These are phyloP conservation scores for Tubosaeta sp. DNA, from an alignment of 768 basidiomycete genomes.

Conservation along the genomic window DNA sequence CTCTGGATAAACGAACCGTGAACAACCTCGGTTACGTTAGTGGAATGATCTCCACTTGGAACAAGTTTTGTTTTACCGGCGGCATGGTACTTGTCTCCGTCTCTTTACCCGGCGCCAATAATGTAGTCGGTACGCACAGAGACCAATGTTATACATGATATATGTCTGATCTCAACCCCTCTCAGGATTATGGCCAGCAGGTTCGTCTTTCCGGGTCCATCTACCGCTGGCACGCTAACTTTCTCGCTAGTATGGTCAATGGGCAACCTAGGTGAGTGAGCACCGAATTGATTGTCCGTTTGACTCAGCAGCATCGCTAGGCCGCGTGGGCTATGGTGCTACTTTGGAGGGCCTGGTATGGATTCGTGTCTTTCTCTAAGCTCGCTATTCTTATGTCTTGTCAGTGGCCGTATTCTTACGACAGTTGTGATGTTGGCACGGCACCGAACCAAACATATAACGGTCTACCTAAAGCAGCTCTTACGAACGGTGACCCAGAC, in stretches of 20 bases:
- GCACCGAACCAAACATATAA: conserved; percentile 76
- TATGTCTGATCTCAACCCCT: not conserved
- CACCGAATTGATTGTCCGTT: not conserved
- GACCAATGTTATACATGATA: not conserved
- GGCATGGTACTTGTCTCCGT: conserved; percentile 71
- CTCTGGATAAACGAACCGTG: conserved; percentile 57
- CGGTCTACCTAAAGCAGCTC: conserved; percentile 58
- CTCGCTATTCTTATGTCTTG: conserved; percentile 1
- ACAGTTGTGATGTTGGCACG: conserved; percentile 92
- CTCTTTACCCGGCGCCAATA: conserved; percentile 64
- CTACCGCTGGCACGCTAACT: conserved; percentile 11
- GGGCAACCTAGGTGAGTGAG: conserved; percentile 64
- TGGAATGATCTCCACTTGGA: conserved; percentile 68
- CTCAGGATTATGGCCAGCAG: conserved; percentile 70
- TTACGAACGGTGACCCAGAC: conserved; percentile 53
- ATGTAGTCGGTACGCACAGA: conserved; percentile 37
- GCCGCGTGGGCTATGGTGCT: conserved; percentile 86
- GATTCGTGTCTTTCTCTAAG: not conserved
- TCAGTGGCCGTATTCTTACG: conserved; percentile 82
- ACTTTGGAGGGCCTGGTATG: conserved; percentile 77
- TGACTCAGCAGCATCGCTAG: conserved; percentile 25
- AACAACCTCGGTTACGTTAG: conserved; percentile 74
- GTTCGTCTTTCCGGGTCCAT: conserved; percentile 13
- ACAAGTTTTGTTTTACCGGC: conserved; percentile 94
- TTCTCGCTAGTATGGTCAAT: conserved; percentile 55